Evolutionary conservation across 176 grass and related monocot genomes (phyloP).

Genomic region (Hsuehochloa calcarea): DNA sequence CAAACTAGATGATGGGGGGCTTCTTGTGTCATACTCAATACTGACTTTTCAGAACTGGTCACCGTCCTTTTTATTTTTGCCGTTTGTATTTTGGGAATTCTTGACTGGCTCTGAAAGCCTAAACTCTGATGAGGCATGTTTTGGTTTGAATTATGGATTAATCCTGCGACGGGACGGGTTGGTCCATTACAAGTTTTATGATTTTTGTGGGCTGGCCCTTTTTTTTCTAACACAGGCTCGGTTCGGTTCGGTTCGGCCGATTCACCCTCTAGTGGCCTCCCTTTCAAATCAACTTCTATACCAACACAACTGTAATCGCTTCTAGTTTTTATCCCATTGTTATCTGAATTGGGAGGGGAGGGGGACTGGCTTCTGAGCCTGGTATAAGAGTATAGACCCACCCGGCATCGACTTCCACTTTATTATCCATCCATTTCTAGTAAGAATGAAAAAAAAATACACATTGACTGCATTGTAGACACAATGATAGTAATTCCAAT

Average conservation of each 20-base stretch:
- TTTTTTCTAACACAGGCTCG: too few species aligned
- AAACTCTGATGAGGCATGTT: not conserved
- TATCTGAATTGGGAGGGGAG: not conserved
- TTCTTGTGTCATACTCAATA: not conserved
- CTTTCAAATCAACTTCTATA: not conserved
- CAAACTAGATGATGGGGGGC: slow-evolving; percentile 21
- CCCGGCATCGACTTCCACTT: not conserved
- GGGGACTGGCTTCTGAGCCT: not conserved
- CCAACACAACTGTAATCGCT: not conserved
- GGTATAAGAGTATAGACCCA: not conserved
- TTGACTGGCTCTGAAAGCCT: not conserved
- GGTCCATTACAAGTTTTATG: not conserved
- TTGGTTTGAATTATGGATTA: not conserved
- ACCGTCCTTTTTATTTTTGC: not conserved
- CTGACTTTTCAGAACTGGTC: not conserved
- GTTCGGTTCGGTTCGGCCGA: not conserved
- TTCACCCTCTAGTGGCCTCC: not conserved
- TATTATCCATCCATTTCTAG: not conserved
- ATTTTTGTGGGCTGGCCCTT: not conserved
- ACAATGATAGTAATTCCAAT: not conserved
- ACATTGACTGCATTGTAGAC: not conserved
- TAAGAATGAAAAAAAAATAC: not conserved
- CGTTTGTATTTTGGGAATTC: not conserved
- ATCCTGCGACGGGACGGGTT: not conserved
- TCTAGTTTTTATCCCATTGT: not conserved